A percentile compares a stretch with the other conserved stretches of the same genome.
phyloP scores from a whole-genome alignment of 2,329 filamentous ascomycete genomes.

The Blastomyces emzantsi region DNA sequence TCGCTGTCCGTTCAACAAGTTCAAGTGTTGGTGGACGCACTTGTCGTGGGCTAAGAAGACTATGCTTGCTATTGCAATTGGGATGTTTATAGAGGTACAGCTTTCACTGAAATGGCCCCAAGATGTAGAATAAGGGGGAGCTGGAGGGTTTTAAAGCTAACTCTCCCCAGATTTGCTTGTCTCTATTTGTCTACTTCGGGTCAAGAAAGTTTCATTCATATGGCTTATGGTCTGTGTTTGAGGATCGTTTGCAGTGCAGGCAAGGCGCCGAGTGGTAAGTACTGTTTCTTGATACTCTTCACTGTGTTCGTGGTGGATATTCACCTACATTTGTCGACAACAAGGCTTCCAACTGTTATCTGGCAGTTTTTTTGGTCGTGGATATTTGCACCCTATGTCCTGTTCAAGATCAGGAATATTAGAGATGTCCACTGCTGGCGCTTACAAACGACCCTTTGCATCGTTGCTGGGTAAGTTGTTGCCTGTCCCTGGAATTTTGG shows the following conservation, averaged over 20 bases:
- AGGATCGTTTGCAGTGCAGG: conserved; percentile 37
- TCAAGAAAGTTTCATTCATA: conserved; percentile 52
- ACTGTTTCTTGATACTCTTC: not conserved
- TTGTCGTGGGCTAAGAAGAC: conserved; percentile 42
- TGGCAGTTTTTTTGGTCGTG: conserved; percentile 59
- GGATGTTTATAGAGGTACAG: conserved; percentile 46
- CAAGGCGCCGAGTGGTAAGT: conserved; percentile 53
- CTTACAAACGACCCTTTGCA: conserved; percentile 45
- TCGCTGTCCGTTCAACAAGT: not conserved
- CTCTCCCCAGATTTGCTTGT: conserved; percentile 43
- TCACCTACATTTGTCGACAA: not conserved
- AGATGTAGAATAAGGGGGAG: not conserved
- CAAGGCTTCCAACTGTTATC: conserved; percentile 53
- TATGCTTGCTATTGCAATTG: conserved; percentile 41
- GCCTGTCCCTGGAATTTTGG: conserved; percentile 20
- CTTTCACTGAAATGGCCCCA: conserved; percentile 11
- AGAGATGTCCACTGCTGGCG: conserved; percentile 56
- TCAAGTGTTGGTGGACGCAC: conserved; percentile 24
- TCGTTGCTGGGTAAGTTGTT: conserved; percentile 31
- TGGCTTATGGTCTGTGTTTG: conserved; percentile 45
- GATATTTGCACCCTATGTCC: conserved; percentile 51
- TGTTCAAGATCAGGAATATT: conserved; percentile 50
- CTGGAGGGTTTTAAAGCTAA: conserved; percentile 12
- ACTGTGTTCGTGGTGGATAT: conserved; percentile 4
- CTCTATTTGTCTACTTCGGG: conserved; percentile 48